Base-by-base conservation (phyloP, 768 basidiomycete genomes). In the Tricholoma hemisulphureum region DNA sequence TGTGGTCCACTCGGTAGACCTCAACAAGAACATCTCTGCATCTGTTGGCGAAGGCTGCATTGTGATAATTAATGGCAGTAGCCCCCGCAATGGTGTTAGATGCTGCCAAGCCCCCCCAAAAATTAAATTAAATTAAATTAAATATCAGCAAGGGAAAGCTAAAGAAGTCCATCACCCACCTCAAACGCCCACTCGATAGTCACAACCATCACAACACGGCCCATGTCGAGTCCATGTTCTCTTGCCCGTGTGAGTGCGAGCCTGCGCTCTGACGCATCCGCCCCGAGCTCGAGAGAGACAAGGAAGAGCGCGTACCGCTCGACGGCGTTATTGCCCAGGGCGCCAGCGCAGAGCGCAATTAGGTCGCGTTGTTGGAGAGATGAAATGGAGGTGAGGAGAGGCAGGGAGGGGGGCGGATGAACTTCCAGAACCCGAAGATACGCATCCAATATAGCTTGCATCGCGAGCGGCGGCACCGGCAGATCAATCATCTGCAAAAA, bases 1-100 rank as follows among this genome's bases (percentile, higher is more conserved):
- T 0, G 85, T 89, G 51, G 95, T 90, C 96, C 96, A 99, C 66
- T 98, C 95, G 48, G 97, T 87, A 0, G 92, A 91, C 18, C 95
- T 84, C 26, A 96, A 79, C 7, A 98, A 76, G 50, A 90, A 69
- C 60, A 73, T 66, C 67, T 93, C 90, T 0, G 72, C 71, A 16
- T 85, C 83, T 1, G 78, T 82, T 0, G 88, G 77, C 1, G 81
- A 77, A 8, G 78, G 76, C 61, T 86, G 87, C 41, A 83, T 63
- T 2, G 77, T 73, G 48, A 85, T 80, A 16, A 86, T 75, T 0
- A 82, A 83, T 0, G 89, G 87, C 26, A 89, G 73, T 0, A 81
- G 76, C 2, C 84, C 86, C 43, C 79, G 82, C 20, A 83, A 62
- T 6, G 69, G 74, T 2, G 83, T 85, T 4, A 89, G 72, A 39